phyloP scores from a whole-genome alignment of 345 rosid genomes.

The Murraya koenigii region DNA sequence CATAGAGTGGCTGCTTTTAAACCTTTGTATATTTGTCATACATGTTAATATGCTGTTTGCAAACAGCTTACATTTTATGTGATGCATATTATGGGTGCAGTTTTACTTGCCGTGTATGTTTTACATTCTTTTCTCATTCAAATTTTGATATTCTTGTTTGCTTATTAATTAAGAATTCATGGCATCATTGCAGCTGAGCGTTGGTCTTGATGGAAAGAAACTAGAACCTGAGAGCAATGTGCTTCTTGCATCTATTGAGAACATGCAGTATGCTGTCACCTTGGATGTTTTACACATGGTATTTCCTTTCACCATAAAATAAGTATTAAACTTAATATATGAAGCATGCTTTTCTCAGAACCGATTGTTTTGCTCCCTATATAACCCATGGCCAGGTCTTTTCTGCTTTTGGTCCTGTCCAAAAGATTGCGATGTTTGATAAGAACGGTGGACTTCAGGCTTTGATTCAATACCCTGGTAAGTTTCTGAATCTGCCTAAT shows the following conservation, averaged over 20 bases:
- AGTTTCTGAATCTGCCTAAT: neutral
- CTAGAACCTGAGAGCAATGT: constrained; percentile 98
- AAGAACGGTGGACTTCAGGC: constrained; percentile 97
- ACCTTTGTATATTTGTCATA: neutral
- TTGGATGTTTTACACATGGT: constrained; percentile 96
- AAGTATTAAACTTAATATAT: constrained; percentile 1
- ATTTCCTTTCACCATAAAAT: constrained; percentile 14
- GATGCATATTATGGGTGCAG: constrained; percentile 1
- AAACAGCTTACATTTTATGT: constrained; percentile 4
- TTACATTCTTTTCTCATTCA: neutral
- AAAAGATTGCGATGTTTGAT: constrained; percentile 99
- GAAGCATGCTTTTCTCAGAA: neutral
- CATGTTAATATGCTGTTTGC: neutral
- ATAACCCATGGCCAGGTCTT: constrained; percentile 55
- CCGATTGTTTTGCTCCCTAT: neutral
- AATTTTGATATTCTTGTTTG: neutral
- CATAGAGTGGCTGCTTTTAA: neutral
- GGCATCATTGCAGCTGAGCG: constrained; percentile 44
- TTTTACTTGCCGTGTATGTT: neutral
- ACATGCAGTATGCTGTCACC: constrained; percentile 99
- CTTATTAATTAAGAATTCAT: neutral
- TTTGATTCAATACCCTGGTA: constrained; percentile 82
- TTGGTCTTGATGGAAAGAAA: constrained; percentile 91
- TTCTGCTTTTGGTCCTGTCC: constrained; percentile 88
- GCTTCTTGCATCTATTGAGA: constrained; percentile 98